Percentiles rank a stretch among this genome's conserved stretches.
Evolutionary conservation across 768 basidiomycete genomes (phyloP).

Genomic region (Gloeophyllum trabeum): DNA sequence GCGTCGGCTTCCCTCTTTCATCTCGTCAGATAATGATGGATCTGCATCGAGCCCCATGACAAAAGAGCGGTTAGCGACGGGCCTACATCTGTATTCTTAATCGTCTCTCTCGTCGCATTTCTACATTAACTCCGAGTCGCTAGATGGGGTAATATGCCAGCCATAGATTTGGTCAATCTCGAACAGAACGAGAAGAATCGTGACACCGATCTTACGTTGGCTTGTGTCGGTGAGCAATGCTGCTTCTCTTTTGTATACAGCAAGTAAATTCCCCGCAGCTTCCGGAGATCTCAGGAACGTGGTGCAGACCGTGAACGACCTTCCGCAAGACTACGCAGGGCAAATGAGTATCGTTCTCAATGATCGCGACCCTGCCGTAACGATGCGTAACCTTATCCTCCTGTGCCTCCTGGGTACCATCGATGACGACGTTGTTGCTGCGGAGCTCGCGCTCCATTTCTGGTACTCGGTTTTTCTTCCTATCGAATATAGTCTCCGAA

Average conservation of each 20-base stretch:
- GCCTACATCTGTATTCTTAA: neutral
- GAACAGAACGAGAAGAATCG: constrained; percentile 12
- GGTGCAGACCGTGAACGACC: constrained; percentile 27
- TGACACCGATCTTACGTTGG: constrained; percentile 13
- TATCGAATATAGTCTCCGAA: constrained; percentile 15
- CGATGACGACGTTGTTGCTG: constrained; percentile 19
- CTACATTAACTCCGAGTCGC: too few species aligned
- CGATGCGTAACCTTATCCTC: constrained; percentile 28
- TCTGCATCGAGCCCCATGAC: too few species aligned
- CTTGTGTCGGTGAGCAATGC: constrained; percentile 7
- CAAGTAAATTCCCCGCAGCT: constrained; percentile 19
- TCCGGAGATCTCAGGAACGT: constrained; percentile 37
- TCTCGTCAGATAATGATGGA: too few species aligned
- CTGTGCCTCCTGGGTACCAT: constrained; percentile 27
- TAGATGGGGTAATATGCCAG: constrained; percentile 22
- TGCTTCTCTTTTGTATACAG: neutral
- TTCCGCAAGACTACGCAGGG: constrained; percentile 28
- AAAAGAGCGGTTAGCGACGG: neutral
- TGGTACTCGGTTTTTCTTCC: constrained; percentile 34
- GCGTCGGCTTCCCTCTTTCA: constrained; percentile 1
- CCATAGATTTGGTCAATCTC: constrained; percentile 19
- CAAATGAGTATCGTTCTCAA: constrained; percentile 28
- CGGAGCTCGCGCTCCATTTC: constrained; percentile 32
- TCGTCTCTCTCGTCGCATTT: too few species aligned
- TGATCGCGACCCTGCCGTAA: constrained; percentile 18